These are phyloP conservation scores for Magnolia sinica DNA, from an alignment of 164 flowering plant genomes.

Conservation along the genomic window DNA sequence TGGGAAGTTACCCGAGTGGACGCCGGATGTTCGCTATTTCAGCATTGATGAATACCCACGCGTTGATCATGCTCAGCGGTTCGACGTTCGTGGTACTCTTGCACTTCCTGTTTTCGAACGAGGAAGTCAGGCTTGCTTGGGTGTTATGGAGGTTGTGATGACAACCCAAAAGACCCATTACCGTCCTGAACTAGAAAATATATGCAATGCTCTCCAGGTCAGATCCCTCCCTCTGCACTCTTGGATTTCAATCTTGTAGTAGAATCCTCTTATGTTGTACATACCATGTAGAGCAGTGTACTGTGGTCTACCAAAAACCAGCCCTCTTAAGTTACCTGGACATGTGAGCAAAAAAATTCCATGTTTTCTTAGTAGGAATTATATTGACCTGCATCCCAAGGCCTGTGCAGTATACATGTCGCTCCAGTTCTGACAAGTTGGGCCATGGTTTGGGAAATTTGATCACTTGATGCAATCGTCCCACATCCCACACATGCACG, in stretches of 20 bases:
- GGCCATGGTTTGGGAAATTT: too few relatives aligned
- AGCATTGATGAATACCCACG: conserved; percentile 71
- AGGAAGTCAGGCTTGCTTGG: conserved; percentile 70
- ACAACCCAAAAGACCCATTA: conserved; percentile 56
- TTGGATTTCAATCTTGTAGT: neutral
- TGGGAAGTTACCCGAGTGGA: conserved; percentile 85
- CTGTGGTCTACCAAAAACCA: too few relatives aligned
- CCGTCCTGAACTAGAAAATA: conserved; percentile 64
- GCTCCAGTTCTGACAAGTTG: too few relatives aligned
- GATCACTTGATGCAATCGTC: too few relatives aligned
- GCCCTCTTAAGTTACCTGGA: too few relatives aligned
- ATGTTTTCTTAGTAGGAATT: too few relatives aligned
- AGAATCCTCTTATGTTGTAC: neutral
- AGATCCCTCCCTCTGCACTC: conserved; percentile 1
- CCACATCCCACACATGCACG: too few relatives aligned
- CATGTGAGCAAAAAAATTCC: too few relatives aligned
- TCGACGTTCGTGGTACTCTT: conserved; percentile 72
- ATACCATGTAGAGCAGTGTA: neutral
- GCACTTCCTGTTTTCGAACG: conserved; percentile 85
- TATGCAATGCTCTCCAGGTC: conserved; percentile 90
- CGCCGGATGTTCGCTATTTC: conserved; percentile 80
- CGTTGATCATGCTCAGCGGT: conserved; percentile 51
- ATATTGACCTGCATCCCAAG: too few relatives aligned
- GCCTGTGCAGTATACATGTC: too few relatives aligned
- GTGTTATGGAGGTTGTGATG: conserved; percentile 79